Evolutionary conservation across 2,329 filamentous ascomycete genomes (phyloP).

Genomic region (Colletotrichum lini): DNA sequence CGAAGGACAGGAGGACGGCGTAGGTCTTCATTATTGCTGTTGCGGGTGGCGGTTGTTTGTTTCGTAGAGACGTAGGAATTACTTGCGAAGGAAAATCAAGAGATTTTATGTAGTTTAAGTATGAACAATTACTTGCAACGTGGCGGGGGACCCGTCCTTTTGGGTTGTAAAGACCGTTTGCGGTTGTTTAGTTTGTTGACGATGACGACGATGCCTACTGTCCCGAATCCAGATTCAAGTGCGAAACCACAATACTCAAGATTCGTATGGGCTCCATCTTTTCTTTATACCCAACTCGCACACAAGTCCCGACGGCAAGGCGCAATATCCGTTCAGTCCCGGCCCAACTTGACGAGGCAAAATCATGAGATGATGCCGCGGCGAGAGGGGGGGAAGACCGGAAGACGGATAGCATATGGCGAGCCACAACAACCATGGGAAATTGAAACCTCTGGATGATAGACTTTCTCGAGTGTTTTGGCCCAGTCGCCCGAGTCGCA

Average conservation of each 20-base stretch:
- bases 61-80: neutral
- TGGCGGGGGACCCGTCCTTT: slow-evolving; percentile 13
- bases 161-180: slow-evolving; percentile 38
- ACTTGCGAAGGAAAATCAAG: slow-evolving; percentile 2
- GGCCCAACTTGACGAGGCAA: neutral
- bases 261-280: slow-evolving; percentile 1
- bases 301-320: slow-evolving; percentile 14
- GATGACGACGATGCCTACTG: slow-evolving; percentile 20
- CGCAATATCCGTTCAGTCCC: neutral
- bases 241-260: neutral
- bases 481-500: slow-evolving; percentile 30
- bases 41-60: too few relatives aligned
- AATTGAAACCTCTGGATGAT: slow-evolving; percentile 35
- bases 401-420: neutral
- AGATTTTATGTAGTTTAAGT: slow-evolving; percentile 23
- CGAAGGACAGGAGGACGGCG: slow-evolving; percentile 36
- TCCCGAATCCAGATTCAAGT: slow-evolving; percentile 40
- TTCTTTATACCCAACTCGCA: slow-evolving; percentile 2
- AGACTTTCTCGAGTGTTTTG: slow-evolving; percentile 42
- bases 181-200: neutral
- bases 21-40: slow-evolving; percentile 35
- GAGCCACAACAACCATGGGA: neutral
- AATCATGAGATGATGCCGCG: slow-evolving; percentile 20
- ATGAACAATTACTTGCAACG: neutral
- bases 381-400: neutral